A percentile compares a stretch with the other conserved stretches of the same genome.
These are phyloP conservation scores for Fusarium sublunatum DNA, from an alignment of 2,329 filamentous ascomycete species.

Conservation along the genomic window DNA sequence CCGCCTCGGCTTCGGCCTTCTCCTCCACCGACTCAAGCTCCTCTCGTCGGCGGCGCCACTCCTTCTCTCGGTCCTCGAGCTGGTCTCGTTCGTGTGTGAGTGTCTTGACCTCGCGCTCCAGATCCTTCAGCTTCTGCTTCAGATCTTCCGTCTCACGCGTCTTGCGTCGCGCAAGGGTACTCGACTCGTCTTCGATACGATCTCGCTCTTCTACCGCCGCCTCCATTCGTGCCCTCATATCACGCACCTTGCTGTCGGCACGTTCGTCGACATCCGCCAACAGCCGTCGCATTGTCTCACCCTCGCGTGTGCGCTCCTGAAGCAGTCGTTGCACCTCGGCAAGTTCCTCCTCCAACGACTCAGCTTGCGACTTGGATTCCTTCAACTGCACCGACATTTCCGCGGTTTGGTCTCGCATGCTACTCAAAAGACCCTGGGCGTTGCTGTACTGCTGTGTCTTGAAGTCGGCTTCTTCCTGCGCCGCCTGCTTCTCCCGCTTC, in stretches of 20 bases:
- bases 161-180: conserved; percentile 77
- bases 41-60: conserved; percentile 78
- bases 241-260: conserved; percentile 82
- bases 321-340: conserved; percentile 88
- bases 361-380: conserved; percentile 83
- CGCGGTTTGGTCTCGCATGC: conserved; percentile 91
- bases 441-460: conserved; percentile 88
- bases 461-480: conserved; percentile 84
- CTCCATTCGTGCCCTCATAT: conserved; percentile 91
- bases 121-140: conserved; percentile 79
- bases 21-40: conserved; percentile 79
- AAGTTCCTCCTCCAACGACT: conserved; percentile 91
- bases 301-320: conserved; percentile 88
- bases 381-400: conserved; percentile 93
- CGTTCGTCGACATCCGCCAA: conserved; percentile 87
- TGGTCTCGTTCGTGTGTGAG: conserved; percentile 82
- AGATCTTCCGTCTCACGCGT: conserved; percentile 89
- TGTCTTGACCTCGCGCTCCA: conserved; percentile 79
- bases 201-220: conserved; percentile 93
- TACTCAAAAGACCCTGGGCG: conserved; percentile 85
- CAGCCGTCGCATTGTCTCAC: conserved; percentile 92
- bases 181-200: conserved; percentile 89
- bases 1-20: conserved; percentile 76
- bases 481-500: conserved; percentile 71
- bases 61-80: conserved; percentile 76